A percentile compares a stretch with the other conserved stretches of the same genome.
Conservation (phyloP, 208 protist genomes). For the Plasmodiophora brassicae region DNA sequence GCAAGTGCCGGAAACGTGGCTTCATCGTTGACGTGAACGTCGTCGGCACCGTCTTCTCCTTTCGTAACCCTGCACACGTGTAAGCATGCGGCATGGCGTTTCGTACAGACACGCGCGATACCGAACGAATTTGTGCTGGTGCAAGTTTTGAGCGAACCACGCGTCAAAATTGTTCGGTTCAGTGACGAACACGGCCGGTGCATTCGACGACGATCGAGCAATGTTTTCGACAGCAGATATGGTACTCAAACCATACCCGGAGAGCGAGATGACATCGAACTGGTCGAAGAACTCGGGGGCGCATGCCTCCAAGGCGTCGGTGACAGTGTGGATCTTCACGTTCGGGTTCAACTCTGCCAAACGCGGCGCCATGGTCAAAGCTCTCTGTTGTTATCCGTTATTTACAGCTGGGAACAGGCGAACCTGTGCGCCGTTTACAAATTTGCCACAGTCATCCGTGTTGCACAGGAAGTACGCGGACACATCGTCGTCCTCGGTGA, state of each 20-base stretch:
- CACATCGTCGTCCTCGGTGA: not conserved
- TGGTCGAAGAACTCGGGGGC: not conserved
- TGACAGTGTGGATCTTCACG: not conserved
- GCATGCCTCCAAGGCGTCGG: not conserved
- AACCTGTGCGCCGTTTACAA: not conserved
- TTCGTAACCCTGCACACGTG: not conserved
- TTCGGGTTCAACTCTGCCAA: conserved; percentile 1
- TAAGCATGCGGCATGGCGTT: not conserved
- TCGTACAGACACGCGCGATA: not conserved
- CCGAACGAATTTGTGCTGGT: not conserved
- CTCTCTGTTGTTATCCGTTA: not conserved
- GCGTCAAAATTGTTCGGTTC: conserved; percentile 3
- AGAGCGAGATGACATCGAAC: not conserved
- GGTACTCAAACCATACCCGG: not conserved
- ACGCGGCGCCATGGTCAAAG: not conserved
- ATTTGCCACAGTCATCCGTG: not conserved
- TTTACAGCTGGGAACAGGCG: not conserved
- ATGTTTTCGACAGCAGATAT: not conserved
- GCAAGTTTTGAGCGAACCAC: not conserved
- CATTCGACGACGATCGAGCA: not conserved
- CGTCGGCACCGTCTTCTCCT: not conserved
- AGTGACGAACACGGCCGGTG: not conserved
- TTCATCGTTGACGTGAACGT: not conserved
- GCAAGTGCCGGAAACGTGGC: not conserved
- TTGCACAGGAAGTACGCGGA: not conserved